Percentiles rank a stretch among this genome's conserved stretches.
Conservation (phyloP, 208 protist species). For the Endotrypanum monterogeii region DNA sequence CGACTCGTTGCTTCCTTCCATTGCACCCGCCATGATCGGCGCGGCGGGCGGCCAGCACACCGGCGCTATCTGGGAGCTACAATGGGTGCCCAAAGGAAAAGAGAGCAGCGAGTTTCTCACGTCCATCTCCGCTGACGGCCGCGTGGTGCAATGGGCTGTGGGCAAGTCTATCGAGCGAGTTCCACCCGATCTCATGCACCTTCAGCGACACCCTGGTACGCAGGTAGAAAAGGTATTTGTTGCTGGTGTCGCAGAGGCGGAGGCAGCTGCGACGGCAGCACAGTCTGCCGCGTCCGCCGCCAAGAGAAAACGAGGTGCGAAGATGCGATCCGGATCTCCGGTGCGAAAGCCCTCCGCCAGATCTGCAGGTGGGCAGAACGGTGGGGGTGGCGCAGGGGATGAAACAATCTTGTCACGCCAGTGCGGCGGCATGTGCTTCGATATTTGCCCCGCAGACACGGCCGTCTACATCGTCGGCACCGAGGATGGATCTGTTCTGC, state of each 20-base stretch:
- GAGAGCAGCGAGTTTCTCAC: conserved; percentile 93
- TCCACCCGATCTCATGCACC: conserved; percentile 91
- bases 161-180: conserved; percentile 93
- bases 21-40: conserved; percentile 51
- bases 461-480: conserved; percentile 95
- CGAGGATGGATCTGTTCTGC: conserved; percentile 95
- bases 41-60: conserved; percentile 88
- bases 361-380: background rate
- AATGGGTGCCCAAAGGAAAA: conserved; percentile 90
- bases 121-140: conserved; percentile 95
- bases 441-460: conserved; percentile 88
- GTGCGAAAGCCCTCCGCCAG: background rate
- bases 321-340: background rate
- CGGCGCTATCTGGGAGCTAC: conserved; percentile 94
- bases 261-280: conserved; percentile 47
- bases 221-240: conserved; percentile 74
- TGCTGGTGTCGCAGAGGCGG: conserved; percentile 56
- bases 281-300: conserved; percentile 16
- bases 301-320: background rate
- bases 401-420: conserved; percentile 94
- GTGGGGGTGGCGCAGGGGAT: conserved; percentile 29
- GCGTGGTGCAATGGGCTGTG: conserved; percentile 95
- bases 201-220: conserved; percentile 87
- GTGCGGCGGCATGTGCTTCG: conserved; percentile 94
- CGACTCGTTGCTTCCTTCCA: conserved; percentile 66